phyloP scores from a whole-genome alignment of 148 eudicot genomes.

The Gaultheria prostrata region DNA sequence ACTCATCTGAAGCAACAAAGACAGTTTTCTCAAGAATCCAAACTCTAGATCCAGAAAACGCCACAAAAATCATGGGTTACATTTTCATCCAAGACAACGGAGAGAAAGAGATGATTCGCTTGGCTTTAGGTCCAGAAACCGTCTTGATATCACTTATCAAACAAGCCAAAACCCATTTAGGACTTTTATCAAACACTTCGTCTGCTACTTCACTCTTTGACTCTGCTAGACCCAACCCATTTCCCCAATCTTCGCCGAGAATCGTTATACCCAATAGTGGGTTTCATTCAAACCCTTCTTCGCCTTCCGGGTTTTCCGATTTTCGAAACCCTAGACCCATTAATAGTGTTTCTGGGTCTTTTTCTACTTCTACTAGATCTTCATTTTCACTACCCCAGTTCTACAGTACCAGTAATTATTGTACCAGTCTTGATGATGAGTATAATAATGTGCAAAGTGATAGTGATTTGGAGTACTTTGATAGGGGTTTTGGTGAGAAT shows the following conservation, averaged over 20 bases:
- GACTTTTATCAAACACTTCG: slow-evolving; percentile 42
- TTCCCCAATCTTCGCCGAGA: slow-evolving; percentile 42
- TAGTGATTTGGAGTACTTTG: slow-evolving; percentile 42
- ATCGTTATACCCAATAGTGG: slow-evolving; percentile 43
- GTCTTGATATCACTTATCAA: slow-evolving; percentile 39
- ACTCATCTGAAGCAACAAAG: slow-evolving; percentile 57
- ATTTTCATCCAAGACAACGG: slow-evolving; percentile 54
- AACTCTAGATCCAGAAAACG: slow-evolving; percentile 72
- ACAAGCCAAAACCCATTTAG: slow-evolving; percentile 45
- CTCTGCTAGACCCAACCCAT: slow-evolving; percentile 49
- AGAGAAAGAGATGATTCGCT: slow-evolving; percentile 71
- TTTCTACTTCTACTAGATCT: slow-evolving; percentile 28
- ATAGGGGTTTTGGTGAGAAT: slow-evolving; percentile 71
- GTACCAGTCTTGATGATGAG: slow-evolving; percentile 19
- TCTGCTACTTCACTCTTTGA: slow-evolving; percentile 26
- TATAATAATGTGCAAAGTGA: slow-evolving; percentile 30
- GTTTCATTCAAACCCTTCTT: slow-evolving; percentile 32
- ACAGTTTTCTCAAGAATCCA: slow-evolving; percentile 55
- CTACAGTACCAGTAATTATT: slow-evolving; percentile 16
- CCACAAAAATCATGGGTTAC: slow-evolving; percentile 66
- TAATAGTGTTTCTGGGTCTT: slow-evolving; percentile 24
- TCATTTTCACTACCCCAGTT: slow-evolving; percentile 28
- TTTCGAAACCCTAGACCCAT: slow-evolving; percentile 34
- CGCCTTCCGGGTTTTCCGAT: slow-evolving; percentile 31
- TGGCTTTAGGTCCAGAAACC: slow-evolving; percentile 63